Evolutionary conservation across 2,329 filamentous ascomycete genomes (phyloP).

Genomic region (Lizonia empirigonia): DNA sequence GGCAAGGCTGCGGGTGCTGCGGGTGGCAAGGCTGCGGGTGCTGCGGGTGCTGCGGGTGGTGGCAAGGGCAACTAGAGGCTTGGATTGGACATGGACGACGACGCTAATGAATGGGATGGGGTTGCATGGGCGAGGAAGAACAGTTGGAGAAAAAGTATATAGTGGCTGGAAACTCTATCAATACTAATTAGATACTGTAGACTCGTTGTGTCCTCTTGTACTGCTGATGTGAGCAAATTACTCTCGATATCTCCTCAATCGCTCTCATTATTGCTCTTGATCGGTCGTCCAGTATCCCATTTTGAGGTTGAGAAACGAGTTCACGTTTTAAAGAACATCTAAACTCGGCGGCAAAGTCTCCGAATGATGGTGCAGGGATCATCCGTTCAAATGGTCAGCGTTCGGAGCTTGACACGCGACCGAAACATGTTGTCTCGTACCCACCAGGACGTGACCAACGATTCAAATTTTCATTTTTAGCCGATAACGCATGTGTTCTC

Average conservation of each 20-base stretch:
- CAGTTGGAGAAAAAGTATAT: constrained; percentile 1
- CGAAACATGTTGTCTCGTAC: no score
- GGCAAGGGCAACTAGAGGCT: not conserved
- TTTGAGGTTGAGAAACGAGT: no score
- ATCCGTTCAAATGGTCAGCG: no score
- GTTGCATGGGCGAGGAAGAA: not conserved
- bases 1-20: not conserved
- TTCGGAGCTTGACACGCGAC: no score
- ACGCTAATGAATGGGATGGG: not conserved
- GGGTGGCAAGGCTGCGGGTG: not conserved
- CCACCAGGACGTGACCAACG: no score
- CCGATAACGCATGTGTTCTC: no score
- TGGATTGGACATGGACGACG: not conserved
- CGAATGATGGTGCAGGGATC: no score
- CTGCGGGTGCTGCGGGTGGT: not conserved
- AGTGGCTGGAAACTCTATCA: constrained; percentile 19
- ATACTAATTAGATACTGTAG: constrained; percentile 4
- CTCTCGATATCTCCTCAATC: not conserved
- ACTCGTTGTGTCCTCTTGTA: not conserved
- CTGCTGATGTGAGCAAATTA: not conserved
- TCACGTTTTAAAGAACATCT: no score
- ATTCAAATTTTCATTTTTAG: no score
- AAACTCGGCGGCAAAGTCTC: no score
- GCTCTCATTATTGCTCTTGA: not conserved
- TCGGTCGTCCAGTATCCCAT: no score